Evolutionary conservation across 2,329 filamentous ascomycete genomes (phyloP).

Genomic region (Ascochyta viciae-villosae): DNA sequence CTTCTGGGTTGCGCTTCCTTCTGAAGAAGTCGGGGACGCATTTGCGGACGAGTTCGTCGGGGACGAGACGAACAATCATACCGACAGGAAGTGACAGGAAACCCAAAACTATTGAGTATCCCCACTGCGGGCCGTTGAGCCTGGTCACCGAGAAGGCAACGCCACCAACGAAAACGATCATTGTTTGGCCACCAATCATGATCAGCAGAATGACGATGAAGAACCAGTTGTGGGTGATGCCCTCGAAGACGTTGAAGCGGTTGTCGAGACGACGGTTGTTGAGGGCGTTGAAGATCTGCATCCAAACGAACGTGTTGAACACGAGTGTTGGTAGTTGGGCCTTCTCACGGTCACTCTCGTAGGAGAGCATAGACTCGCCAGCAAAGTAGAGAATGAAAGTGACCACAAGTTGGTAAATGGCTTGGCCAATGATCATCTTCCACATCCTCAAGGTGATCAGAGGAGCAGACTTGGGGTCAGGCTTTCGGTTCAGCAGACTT

Average conservation of each 20-base stretch:
- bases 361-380: slow-evolving; percentile 66
- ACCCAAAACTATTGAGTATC: slow-evolving; percentile 82
- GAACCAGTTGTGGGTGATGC: slow-evolving; percentile 82
- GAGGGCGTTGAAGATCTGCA: slow-evolving; percentile 99
- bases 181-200: slow-evolving; percentile 87
- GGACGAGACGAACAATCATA: slow-evolving; percentile 79
- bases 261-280: slow-evolving; percentile 97
- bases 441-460: slow-evolving; percentile 89
- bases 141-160: slow-evolving; percentile 76
- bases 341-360: slow-evolving; percentile 56
- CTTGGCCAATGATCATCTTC: slow-evolving; percentile 98
- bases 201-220: slow-evolving; percentile 85
- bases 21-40: slow-evolving; percentile 53
- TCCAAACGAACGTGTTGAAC: slow-evolving; percentile 99
- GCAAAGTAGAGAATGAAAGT: slow-evolving; percentile 87
- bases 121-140: slow-evolving; percentile 82
- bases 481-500: slow-evolving; percentile 80
- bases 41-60: slow-evolving; percentile 68
- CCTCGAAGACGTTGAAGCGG: slow-evolving; percentile 93
- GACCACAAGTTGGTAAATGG: slow-evolving; percentile 82
- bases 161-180: slow-evolving; percentile 90
- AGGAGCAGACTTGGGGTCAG: slow-evolving; percentile 74
- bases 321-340: slow-evolving; percentile 76
- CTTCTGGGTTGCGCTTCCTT: slow-evolving; percentile 51
- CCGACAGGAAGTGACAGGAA: slow-evolving; percentile 86